Conservation (phyloP, 2,329 filamentous ascomycete genomes). For the Neonectria hederae region DNA sequence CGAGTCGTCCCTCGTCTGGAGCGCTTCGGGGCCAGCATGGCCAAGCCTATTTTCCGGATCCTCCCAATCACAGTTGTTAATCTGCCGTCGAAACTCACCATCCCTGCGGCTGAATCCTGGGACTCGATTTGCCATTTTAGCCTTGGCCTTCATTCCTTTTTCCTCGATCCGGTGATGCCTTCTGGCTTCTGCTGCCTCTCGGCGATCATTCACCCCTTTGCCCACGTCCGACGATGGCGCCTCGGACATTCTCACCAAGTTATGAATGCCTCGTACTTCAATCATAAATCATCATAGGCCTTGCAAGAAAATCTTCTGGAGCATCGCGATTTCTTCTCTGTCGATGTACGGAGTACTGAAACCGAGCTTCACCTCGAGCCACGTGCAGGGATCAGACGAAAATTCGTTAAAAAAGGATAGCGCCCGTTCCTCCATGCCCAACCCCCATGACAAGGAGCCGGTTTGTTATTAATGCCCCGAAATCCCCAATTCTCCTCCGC, state of each 20-base stretch:
- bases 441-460: conserved; percentile 9
- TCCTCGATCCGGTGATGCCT: conserved; percentile 25
- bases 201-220: background rate
- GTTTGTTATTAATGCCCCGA: conserved; percentile 24
- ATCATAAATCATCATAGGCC: background rate
- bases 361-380: conserved; percentile 17
- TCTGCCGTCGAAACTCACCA: conserved; percentile 30
- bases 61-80: conserved; percentile 25
- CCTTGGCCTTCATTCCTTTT: conserved; percentile 29
- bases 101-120: conserved; percentile 32
- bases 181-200: conserved; percentile 4
- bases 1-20: background rate
- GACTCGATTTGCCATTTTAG: conserved; percentile 17
- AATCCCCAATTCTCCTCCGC: conserved; percentile 7
- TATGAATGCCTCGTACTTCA: background rate
- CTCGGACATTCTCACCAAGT: background rate
- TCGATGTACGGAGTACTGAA: conserved; percentile 19
- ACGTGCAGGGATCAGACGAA: conserved; percentile 16
- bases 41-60: conserved; percentile 27
- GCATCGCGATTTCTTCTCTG: background rate
- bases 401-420: conserved; percentile 3
- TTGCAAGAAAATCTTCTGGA: background rate
- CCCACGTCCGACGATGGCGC: conserved; percentile 1
- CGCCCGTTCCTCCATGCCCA: conserved; percentile 3
- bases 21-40: conserved; percentile 26